Conservation (phyloP, 768 basidiomycete species). For the Lyophyllum shimeji region DNA sequence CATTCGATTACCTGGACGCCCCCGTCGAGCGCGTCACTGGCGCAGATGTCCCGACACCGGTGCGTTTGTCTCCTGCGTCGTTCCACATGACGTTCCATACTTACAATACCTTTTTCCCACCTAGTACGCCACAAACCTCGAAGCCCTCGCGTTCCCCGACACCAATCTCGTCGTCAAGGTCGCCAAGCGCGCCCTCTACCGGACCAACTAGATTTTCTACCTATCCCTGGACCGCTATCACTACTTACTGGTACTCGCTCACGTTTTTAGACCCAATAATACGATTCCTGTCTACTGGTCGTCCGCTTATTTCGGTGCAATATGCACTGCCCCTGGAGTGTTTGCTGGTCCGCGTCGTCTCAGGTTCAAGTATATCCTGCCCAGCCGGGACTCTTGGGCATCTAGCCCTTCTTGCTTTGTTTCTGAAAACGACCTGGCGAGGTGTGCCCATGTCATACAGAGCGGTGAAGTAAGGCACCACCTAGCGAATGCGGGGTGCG, state of each 20-base stretch:
- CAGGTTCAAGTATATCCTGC: too few relatives aligned
- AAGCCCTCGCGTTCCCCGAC: conserved; percentile 92
- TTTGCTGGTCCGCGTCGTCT: too few relatives aligned
- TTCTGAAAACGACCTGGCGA: too few relatives aligned
- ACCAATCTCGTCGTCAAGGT: conserved; percentile 90
- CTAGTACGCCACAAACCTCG: conserved; percentile 89
- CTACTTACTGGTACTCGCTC: conserved; percentile 1
- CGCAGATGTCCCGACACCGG: conserved; percentile 96
- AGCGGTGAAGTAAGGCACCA: too few relatives aligned
- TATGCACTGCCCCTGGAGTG: too few relatives aligned
- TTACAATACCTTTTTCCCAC: conserved; percentile 7
- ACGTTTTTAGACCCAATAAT: conserved; percentile 12
- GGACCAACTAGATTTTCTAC: conserved; percentile 63
- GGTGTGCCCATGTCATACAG: too few relatives aligned
- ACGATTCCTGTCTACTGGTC: conserved; percentile 3
- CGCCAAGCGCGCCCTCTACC: conserved; percentile 89
- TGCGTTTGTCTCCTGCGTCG: conserved; percentile 35
- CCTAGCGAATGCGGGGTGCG: too few relatives aligned
- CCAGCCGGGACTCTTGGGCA: too few relatives aligned
- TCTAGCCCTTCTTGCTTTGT: too few relatives aligned
- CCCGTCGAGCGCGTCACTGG: conserved; percentile 98
- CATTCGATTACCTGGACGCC: conserved; percentile 98
- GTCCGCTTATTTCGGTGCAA: background rate
- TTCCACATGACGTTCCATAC: conserved; percentile 2
- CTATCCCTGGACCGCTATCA: background rate